These are phyloP conservation scores for Eucalyptus camaldulensis DNA, from an alignment of 345 rosid species.

Conservation along the genomic window DNA sequence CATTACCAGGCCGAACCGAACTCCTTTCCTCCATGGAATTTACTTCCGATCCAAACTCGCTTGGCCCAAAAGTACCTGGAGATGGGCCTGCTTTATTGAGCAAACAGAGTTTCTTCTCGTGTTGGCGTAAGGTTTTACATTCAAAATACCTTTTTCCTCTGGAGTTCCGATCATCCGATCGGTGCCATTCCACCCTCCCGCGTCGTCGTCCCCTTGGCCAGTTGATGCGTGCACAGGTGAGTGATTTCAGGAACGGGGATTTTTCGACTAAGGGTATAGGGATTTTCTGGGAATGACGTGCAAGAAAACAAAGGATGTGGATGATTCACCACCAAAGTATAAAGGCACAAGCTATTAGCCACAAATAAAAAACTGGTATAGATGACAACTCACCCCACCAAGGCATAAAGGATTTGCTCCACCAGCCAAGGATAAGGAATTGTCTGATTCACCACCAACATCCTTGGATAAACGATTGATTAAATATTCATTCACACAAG, in stretches of 20 bases:
- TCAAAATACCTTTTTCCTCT: fast-evolving
- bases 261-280: too few relatives aligned
- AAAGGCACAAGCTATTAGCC: too few relatives aligned
- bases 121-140: not conserved
- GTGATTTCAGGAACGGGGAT: too few relatives aligned
- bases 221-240: not conserved
- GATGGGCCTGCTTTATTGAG: not conserved
- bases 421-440: not conserved
- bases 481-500: not conserved
- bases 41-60: not conserved
- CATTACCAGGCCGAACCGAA: not conserved
- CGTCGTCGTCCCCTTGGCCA: not conserved
- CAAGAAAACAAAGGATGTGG: too few relatives aligned
- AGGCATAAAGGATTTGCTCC: not conserved
- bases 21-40: not conserved
- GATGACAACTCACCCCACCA: not conserved
- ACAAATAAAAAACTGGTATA: not conserved
- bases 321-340: not conserved
- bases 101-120: not conserved
- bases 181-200: not conserved
- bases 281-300: too few relatives aligned
- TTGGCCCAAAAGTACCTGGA: not conserved
- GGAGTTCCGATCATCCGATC: not conserved
- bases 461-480: not conserved
- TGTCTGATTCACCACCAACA: not conserved